Base-by-base conservation (phyloP, 805 yeast species). In the Kodamaea hsintzibuensis region DNA sequence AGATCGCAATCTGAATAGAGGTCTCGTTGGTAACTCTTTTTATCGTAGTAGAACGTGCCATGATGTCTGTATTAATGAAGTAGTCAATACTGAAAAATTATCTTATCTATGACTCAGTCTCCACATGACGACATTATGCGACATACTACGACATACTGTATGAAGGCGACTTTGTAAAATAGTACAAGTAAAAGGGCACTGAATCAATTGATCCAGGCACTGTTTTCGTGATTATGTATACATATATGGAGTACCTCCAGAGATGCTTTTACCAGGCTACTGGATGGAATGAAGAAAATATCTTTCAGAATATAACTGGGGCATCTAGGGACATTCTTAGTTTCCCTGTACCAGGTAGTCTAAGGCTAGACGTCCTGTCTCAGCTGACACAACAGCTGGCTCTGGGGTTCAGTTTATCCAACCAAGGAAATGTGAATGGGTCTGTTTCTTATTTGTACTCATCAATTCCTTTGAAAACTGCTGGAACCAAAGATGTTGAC, bases 21-120 rank as follows among this genome's bases (percentile, higher is more conserved):
- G 99, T 95, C 70, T 95, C 99, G 75, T 95, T 95, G 33, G 99
- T 95, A 55, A 81, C 78, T 65, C 99, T 72, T 47, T 72, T 73
- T n/a, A 86, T 65, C 35, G 78, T 69, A 1, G 90, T 85, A n/a
- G 63, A 40, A 40, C 44, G 44, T 40, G 44, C 44, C 44, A 40
- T 40, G 5, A n/a, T n/a, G 9, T 16, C 17, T 39, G 40, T n/a
- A 6, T 13, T 14, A 9, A 39, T 16, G 33, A 27, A 9, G 33
- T 39, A 8, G 4, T 6, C 25, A 22, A 16, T 17, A 16, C 17
- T 40, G 44, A 40, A 40, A 40, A 40, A 40, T 17, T 40, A 40
- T 40, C 44, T 40, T 40, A 40, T 40, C 44, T 22, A 44, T 44
- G 47, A 44, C 37, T 44, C 47, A 25, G 27, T 44, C 47, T 44